phyloP scores from a whole-genome alignment of 2,329 filamentous ascomycete species.

The Leptographium radiaticola region DNA sequence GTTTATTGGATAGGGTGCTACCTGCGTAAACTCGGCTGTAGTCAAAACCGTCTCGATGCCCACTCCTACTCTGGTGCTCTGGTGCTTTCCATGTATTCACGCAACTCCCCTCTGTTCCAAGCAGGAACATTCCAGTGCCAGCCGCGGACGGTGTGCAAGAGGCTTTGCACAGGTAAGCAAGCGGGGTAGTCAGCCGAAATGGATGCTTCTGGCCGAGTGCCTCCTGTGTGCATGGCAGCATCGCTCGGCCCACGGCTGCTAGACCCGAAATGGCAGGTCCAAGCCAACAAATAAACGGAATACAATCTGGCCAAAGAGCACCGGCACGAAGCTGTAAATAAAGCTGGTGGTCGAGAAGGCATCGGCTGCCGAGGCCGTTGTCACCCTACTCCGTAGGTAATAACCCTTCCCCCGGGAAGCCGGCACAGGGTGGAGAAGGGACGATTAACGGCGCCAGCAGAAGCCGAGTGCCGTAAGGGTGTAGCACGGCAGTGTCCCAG shows the following conservation, averaged over 20 bases:
- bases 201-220: constrained; percentile 47
- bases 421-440: too few species aligned
- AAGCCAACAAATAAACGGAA: constrained; percentile 55
- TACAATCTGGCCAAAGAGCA: constrained; percentile 51
- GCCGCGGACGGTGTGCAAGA: constrained; percentile 43
- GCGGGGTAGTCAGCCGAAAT: constrained; percentile 60
- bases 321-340: constrained; percentile 66
- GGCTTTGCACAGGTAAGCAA: constrained; percentile 47
- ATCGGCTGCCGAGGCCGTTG: constrained; percentile 41
- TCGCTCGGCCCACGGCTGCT: constrained; percentile 55
- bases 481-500: constrained; percentile 52
- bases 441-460: constrained; percentile 55
- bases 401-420: too few species aligned
- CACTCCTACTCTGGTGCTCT: too few species aligned
- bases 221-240: constrained; percentile 34
- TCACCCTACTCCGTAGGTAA: too few species aligned
- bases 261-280: constrained; percentile 50
- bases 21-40: too few species aligned
- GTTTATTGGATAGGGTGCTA: too few species aligned
- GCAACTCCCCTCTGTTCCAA: too few species aligned
- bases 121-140: constrained; percentile 52
- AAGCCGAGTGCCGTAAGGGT: constrained; percentile 46
- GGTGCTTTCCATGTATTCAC: too few species aligned
- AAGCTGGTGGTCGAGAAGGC: constrained; percentile 84
- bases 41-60: too few species aligned